These are phyloP conservation scores for Penicillium crustosum DNA, from an alignment of 2,329 filamentous ascomycete genomes.

Conservation along the genomic window DNA sequence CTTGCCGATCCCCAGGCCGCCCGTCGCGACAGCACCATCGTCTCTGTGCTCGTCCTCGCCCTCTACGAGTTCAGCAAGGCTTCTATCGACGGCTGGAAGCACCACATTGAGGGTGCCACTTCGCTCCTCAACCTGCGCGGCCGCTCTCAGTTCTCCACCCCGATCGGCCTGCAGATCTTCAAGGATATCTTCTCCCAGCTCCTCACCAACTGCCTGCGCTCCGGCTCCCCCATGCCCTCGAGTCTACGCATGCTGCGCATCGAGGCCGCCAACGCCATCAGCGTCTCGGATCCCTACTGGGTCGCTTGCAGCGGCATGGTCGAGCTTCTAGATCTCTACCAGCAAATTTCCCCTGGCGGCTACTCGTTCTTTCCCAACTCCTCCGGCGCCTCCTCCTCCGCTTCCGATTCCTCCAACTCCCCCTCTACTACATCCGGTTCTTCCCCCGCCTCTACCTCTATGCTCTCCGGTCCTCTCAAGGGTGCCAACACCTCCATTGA, in stretches of 20 bases:
- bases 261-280: background rate
- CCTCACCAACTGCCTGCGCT: background rate
- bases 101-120: background rate
- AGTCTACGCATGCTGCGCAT: background rate
- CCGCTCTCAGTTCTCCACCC: background rate
- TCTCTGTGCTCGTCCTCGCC: background rate
- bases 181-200: background rate
- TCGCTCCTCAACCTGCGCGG: background rate
- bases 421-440: background rate
- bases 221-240: background rate
- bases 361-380: background rate
- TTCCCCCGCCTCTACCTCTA: background rate
- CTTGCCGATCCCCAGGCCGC: background rate
- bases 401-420: background rate
- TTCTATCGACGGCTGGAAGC: background rate
- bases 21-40: background rate
- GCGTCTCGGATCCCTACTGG: background rate
- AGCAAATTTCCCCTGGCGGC: background rate
- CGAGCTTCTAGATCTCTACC: background rate
- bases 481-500: background rate
- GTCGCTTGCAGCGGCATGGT: background rate
- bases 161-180: background rate
- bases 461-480: background rate
- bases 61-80: background rate
- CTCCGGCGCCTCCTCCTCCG: background rate